Conservation (phyloP, 2,329 filamentous ascomycete species). For the Zalaria sp. region DNA sequence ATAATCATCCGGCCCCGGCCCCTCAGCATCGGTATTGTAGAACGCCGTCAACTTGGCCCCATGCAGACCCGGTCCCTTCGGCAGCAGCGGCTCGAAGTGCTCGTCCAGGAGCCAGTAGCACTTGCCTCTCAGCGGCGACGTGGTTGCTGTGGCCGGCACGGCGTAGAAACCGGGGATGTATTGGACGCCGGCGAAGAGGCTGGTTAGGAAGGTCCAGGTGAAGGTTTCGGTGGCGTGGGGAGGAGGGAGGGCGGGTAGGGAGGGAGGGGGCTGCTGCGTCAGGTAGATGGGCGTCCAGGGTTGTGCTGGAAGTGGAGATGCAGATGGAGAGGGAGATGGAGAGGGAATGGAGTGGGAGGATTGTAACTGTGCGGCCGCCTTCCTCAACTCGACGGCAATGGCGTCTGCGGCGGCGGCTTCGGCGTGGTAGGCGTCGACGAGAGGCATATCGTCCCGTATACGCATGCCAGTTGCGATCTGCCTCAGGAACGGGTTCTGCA, state of each 20-base stretch:
- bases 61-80: constrained; percentile 23
- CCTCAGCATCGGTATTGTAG: constrained; percentile 24
- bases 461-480: neutral
- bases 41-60: constrained; percentile 33
- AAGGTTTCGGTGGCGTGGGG: constrained; percentile 19
- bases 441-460: neutral
- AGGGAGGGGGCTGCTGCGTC: constrained; percentile 13
- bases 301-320: neutral
- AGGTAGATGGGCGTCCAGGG: constrained; percentile 25
- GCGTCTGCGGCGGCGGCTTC: neutral
- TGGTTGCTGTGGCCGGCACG: constrained; percentile 10
- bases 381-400: neutral
- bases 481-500: neutral
- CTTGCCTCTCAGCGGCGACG: constrained; percentile 17
- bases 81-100: constrained; percentile 26
- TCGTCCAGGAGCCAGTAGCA: constrained; percentile 28
- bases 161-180: constrained; percentile 29
- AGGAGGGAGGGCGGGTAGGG: constrained; percentile 6
- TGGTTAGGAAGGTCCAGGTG: constrained; percentile 21
- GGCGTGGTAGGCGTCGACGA: neutral
- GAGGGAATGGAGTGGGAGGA: neutral
- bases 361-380: neutral
- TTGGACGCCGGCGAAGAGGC: constrained; percentile 20
- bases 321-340: neutral
- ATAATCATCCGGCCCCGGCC: constrained; percentile 12